These are phyloP conservation scores for Suhomyces yuchorum DNA, from an alignment of 1,139 yeast species.

Conservation along the genomic window DNA sequence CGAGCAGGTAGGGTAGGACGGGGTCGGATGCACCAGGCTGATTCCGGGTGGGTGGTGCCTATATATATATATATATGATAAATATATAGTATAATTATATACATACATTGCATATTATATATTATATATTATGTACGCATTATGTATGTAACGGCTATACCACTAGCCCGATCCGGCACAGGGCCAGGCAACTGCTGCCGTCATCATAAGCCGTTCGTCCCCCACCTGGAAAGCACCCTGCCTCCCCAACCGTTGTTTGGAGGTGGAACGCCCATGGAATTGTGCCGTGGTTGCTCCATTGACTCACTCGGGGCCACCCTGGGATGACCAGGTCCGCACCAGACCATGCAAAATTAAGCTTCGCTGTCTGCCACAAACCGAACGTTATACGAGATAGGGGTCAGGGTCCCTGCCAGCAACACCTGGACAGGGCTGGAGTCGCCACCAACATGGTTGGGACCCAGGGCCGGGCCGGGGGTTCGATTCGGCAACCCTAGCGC, in stretches of 20 bases:
- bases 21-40: neutral
- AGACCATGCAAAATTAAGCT: slow-evolving; percentile 3
- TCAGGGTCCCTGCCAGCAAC: slow-evolving; percentile 7
- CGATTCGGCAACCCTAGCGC: too few species aligned
- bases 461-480: too few species aligned
- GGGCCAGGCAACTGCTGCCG: neutral
- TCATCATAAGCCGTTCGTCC: slow-evolving; percentile 10
- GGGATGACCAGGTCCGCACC: slow-evolving; percentile 2
- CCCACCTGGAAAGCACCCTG: neutral
- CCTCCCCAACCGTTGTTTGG: slow-evolving; percentile 1
- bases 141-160: neutral
- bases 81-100: neutral
- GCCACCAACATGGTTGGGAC: neutral
- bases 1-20: neutral
- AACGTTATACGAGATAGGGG: slow-evolving; percentile 9
- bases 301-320: slow-evolving; percentile 1
- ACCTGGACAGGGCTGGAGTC: neutral
- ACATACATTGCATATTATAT: neutral
- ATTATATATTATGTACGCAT: neutral
- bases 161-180: slow-evolving; percentile 1
- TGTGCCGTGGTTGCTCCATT: slow-evolving; percentile 3
- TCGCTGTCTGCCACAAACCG: slow-evolving; percentile 4
- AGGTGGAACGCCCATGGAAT: neutral
- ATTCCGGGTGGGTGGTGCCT: neutral
- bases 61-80: neutral